Base-by-base conservation (phyloP, 495 filamentous ascomycete genomes). In the Podospora pseudoanserina region DNA sequence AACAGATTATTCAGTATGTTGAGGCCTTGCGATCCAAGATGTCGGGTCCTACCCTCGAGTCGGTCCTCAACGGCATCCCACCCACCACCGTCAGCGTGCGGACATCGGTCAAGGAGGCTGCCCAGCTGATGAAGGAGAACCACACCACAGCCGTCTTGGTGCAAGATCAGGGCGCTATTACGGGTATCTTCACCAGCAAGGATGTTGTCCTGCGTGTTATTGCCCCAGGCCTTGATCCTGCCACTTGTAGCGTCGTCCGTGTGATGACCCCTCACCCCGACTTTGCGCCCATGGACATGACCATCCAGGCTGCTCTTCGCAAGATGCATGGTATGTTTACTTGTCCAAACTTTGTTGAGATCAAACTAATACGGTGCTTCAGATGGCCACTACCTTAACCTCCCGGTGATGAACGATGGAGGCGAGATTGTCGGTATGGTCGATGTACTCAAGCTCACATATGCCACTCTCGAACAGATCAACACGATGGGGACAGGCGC, bases 371-470 rank as follows among this genome's bases (percentile, higher is more conserved):
- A 9, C 7, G 3, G n/a, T 32, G 11, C 26, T 18, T 23, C 16
- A 95, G 95, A 99, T 85, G 95, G 95, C 27, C 95, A 99, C 78
- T 99, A 99, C 74, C 87, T 99, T 26, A 99, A 99, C 77, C 83
- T 99, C 28, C 95, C 95, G 9, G 95, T 99, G 39, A 99, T 99
- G 95, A 97, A 97, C 78, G 92, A 97, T 65, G 83, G 85, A 63
- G 96, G 94, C 70, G 96, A 99, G 76, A 99, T 99, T 77, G 94
- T 99, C 30, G 95, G 95, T 68, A 99, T 99, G 95, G 95, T 98
- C 7, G 95, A 99, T 79, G 95, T 99, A 64, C 85, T 99, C 63
- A 98, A 97, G 79, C 85, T 99, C 72, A 99, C 95, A 44, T 99
- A 99, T 79, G 94, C 95, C 44, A 99, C 95, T 18, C 86, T 99